Conservation (phyloP, 495 filamentous ascomycete genomes). For the Platismatia glauca region DNA sequence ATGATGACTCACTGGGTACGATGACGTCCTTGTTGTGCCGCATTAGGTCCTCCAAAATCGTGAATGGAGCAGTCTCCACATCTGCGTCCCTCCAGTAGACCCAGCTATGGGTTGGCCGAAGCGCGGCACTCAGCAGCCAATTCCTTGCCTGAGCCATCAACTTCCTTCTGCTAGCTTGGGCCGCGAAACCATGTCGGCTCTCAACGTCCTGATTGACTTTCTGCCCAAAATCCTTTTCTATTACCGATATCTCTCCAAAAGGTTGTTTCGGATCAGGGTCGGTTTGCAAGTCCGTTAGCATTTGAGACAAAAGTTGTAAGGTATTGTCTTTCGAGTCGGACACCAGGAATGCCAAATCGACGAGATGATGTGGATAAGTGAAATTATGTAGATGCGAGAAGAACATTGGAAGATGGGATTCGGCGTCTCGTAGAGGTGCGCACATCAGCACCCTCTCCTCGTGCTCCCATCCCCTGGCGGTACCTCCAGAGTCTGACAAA, state of each 20-base stretch:
- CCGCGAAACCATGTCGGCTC: slow-evolving; percentile 94
- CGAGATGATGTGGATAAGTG: slow-evolving; percentile 92
- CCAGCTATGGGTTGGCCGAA: slow-evolving; percentile 95
- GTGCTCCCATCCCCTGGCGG: slow-evolving; percentile 83
- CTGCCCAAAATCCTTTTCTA: slow-evolving; percentile 98
- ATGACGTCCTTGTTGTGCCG: slow-evolving; percentile 98
- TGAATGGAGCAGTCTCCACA: slow-evolving; percentile 91
- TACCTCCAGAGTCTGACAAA: slow-evolving; percentile 79
- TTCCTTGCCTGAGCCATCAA: slow-evolving; percentile 97
- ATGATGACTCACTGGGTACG: slow-evolving; percentile 79
- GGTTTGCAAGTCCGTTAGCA: slow-evolving; percentile 72
- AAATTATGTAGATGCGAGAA: slow-evolving; percentile 93
- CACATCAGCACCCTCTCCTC: slow-evolving; percentile 94
- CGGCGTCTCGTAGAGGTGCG: slow-evolving; percentile 87
- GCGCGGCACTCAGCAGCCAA: slow-evolving; percentile 89
- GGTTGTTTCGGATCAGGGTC: slow-evolving; percentile 64
- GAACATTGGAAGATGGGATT: slow-evolving; percentile 94
- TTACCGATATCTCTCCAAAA: slow-evolving; percentile 96
- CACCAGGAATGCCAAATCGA: slow-evolving; percentile 94
- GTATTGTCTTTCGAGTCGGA: slow-evolving; percentile 96
- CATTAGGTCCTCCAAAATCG: slow-evolving; percentile 97
- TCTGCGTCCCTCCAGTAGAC: slow-evolving; percentile 99
- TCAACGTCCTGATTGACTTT: slow-evolving; percentile 97
- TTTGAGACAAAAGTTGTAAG: slow-evolving; percentile 59
- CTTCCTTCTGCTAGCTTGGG: slow-evolving; percentile 87